Conservation (phyloP, 768 basidiomycete genomes). For the Tephrocybe sp. region DNA sequence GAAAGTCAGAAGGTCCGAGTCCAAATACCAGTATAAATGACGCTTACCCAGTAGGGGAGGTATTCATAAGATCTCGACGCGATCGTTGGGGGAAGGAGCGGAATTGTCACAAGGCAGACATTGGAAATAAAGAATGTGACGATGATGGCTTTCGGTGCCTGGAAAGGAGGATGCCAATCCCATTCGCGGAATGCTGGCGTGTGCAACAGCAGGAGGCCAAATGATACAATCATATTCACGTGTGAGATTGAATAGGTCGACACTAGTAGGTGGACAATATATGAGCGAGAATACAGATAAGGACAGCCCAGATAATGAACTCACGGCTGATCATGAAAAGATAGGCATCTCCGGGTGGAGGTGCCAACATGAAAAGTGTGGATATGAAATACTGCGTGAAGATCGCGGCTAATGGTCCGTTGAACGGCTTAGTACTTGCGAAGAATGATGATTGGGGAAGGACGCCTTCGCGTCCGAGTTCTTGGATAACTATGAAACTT, state of each 20-base stretch:
- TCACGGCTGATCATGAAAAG: constrained; percentile 63
- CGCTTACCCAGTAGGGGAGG: constrained; percentile 70
- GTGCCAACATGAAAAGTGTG: constrained; percentile 48
- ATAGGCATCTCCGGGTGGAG: constrained; percentile 74
- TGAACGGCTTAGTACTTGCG: constrained; percentile 68
- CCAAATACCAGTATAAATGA: background rate
- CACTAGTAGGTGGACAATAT: constrained; percentile 33
- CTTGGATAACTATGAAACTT: constrained; percentile 57
- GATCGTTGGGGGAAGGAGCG: constrained; percentile 57
- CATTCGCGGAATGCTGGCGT: constrained; percentile 39
- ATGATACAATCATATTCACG: constrained; percentile 57
- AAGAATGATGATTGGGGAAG: constrained; percentile 66
- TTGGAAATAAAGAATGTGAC: constrained; percentile 63
- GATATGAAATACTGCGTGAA: constrained; percentile 62
- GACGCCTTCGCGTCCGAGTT: constrained; percentile 68
- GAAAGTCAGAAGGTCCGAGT: background rate
- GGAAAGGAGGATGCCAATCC: constrained; percentile 66
- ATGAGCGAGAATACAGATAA: background rate
- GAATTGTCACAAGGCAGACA: constrained; percentile 56
- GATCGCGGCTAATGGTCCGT: constrained; percentile 62
- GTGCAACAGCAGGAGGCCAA: constrained; percentile 61
- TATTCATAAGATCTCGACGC: constrained; percentile 51
- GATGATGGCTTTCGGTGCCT: constrained; percentile 46
- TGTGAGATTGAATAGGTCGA: constrained; percentile 55
- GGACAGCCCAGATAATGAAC: constrained; percentile 17